Conservation (phyloP, 495 filamentous ascomycete species). For the Penicillium herquei region DNA sequence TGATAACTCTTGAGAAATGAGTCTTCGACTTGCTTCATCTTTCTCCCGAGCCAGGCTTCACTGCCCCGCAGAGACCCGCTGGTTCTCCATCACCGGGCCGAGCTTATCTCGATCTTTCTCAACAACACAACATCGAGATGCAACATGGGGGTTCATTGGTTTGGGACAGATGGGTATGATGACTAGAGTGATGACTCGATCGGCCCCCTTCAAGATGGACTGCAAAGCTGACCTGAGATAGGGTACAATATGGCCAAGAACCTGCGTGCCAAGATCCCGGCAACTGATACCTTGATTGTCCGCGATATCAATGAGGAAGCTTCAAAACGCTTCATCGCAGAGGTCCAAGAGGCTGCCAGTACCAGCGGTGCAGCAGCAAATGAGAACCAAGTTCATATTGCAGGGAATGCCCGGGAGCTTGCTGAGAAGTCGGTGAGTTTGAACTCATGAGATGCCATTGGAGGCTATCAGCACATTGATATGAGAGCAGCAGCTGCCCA, state of each 20-base stretch:
- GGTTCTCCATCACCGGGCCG: constrained; percentile 11
- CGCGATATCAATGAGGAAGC: constrained; percentile 72
- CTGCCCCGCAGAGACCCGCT: constrained; percentile 12
- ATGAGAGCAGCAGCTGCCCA: no score
- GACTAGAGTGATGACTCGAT: background rate
- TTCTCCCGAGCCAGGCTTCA: constrained; percentile 18
- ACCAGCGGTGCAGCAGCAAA: constrained; percentile 25
- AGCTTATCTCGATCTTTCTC: constrained; percentile 51
- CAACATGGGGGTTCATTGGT: constrained; percentile 81
- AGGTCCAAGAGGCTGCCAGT: constrained; percentile 47
- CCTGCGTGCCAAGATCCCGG: constrained; percentile 71
- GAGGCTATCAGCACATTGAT: no score
- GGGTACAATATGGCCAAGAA: constrained; percentile 90
- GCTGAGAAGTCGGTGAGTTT: constrained; percentile 71
- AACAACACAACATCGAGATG: constrained; percentile 49
- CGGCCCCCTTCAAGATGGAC: background rate
- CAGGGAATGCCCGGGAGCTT: constrained; percentile 57
- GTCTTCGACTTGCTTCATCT: constrained; percentile 12
- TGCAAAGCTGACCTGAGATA: constrained; percentile 19
- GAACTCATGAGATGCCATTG: background rate
- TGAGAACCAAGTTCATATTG: constrained; percentile 54
- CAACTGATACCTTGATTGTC: constrained; percentile 64
- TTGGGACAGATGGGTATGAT: constrained; percentile 81
- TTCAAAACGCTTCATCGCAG: constrained; percentile 57
- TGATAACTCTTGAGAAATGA: constrained; percentile 12